Conservation (phyloP, 805 yeast species). For the Pichia ethanolica region DNA sequence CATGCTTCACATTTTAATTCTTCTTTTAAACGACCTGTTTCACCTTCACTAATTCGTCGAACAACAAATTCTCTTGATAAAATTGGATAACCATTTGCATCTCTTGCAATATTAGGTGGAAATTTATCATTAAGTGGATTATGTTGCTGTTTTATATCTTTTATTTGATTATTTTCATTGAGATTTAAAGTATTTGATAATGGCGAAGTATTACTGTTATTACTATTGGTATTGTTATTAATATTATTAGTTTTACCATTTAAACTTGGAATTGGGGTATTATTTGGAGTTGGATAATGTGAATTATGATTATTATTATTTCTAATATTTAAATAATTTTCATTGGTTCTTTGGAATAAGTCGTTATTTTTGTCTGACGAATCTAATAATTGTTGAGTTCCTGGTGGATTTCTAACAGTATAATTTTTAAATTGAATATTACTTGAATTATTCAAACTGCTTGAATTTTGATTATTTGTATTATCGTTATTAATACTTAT, state of each 20-base stretch:
- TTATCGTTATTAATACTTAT: constrained; percentile 3
- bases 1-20: constrained; percentile 85
- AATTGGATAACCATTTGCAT: constrained; percentile 23
- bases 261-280: constrained; percentile 9
- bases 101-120: constrained; percentile 4
- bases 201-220: not conserved
- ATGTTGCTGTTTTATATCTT: not conserved
- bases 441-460: not conserved
- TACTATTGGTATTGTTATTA: not conserved
- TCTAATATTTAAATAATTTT: not conserved
- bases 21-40: constrained; percentile 75
- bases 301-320: not conserved
- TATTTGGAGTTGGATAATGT: constrained; percentile 13
- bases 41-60: constrained; percentile 78
- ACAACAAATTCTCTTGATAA: constrained; percentile 66
- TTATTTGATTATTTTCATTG: too few relatives aligned
- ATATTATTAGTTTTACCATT: not conserved
- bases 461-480: not conserved
- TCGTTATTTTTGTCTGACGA: not conserved
- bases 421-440: constrained; percentile 18
- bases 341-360: not conserved
- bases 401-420: constrained; percentile 13
- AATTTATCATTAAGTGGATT: not conserved
- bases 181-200: too few relatives aligned
- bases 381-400: constrained; percentile 1